Base-by-base conservation (phyloP, 2,329 filamentous ascomycete species). In the Fusarium buharicum region DNA sequence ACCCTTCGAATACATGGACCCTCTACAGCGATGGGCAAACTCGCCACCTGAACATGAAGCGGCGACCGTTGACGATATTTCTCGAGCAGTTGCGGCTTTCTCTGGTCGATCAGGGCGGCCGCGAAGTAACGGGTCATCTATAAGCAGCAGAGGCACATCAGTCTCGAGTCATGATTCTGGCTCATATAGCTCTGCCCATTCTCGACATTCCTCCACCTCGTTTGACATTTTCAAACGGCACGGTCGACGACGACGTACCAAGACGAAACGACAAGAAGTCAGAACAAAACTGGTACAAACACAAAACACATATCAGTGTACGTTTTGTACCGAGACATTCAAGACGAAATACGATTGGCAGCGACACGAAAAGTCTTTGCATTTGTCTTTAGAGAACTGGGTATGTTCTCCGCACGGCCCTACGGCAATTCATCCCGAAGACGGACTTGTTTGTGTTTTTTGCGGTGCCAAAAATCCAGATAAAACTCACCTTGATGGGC, bases 281-380 rank as follows among this genome's bases (percentile, higher is more conserved):
- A 67, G 58, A 6, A 64, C 62, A 1, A 64, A 64, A 20, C 33
- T 55, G 2, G 8, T 56, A 0, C 50, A 66, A 1, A 45, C 59
- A 0, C 59, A 63, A 3, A 70, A 71, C 33, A 69, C 59, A 1
- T 77, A 74, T 46, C 78, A 81, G 50, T 81, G 79, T 46, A 81
- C 79, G 3, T 81, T 81, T 55, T 81, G 79, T 40, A 79, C 77
- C 0, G 78, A 81, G 27, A 76, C 76, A 0, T 81, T 81, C 64
- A 77, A 76, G 41, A 78, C 76, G 0, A 79, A 79, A 20, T 77
- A 80, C 53, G 78, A 80, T 49, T 81, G 79, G 79, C 77, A 78
- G 36, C 73, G 83, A n/a, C 83, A 85, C 58, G 83, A 85, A 58
- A 79, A 78, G 36, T 76, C 78, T 55, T 77, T 77, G 50, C 82